Evolutionary conservation across 371 early-diverging fungal genomes (phyloP).

Genomic region (Basidiobolus meristosporus): DNA sequence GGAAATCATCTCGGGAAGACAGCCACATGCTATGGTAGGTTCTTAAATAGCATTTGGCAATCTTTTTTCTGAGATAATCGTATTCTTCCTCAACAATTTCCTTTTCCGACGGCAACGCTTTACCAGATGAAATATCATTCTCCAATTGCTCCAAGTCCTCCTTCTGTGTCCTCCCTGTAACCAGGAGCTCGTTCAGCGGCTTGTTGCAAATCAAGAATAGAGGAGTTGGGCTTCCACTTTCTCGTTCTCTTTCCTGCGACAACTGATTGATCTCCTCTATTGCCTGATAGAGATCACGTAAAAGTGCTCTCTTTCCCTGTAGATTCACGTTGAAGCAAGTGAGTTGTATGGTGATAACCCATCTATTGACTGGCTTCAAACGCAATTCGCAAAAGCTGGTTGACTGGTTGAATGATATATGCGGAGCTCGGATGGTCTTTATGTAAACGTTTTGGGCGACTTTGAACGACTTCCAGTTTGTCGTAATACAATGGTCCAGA

Average conservation of each 20-base stretch:
- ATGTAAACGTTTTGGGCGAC: constrained; percentile 9
- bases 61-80: constrained; percentile 29
- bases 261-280: constrained; percentile 2
- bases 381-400: constrained; percentile 15
- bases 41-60: constrained; percentile 42
- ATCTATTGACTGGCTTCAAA: not conserved
- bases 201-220: too few relatives aligned
- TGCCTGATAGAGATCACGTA: too few relatives aligned
- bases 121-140: too few relatives aligned
- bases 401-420: constrained; percentile 4
- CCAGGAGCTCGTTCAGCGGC: too few relatives aligned
- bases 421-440: constrained; percentile 9
- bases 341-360: not conserved
- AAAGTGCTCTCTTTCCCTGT: not conserved
- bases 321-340: not conserved
- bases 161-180: too few relatives aligned
- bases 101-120: too few relatives aligned
- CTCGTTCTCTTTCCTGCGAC: constrained; percentile 3
- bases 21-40: constrained; percentile 26
- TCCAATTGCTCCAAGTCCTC: too few relatives aligned
- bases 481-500: too few relatives aligned
- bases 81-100: constrained; percentile 9
- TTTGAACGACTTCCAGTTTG: not conserved
- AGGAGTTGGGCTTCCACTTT: constrained; percentile 3
- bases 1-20: constrained; percentile 5